These are phyloP conservation scores for Backusella liffmaniae DNA, from an alignment of 192 early-diverging fungal genomes.

Conservation along the genomic window DNA sequence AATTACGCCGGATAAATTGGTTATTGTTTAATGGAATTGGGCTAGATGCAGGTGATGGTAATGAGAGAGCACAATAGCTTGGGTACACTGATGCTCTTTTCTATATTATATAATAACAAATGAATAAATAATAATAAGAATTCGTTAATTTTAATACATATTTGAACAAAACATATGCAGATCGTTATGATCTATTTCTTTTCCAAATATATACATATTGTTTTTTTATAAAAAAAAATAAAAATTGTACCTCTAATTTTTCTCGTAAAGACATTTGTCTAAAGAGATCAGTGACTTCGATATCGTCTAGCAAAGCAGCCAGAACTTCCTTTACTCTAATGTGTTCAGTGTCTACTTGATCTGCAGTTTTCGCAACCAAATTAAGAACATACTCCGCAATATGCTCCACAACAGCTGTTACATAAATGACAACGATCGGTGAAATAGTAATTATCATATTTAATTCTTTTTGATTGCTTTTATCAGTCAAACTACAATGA, in stretches of 20 bases:
- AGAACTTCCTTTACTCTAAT: constrained; percentile 50
- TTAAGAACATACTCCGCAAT: constrained; percentile 56
- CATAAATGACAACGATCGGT: constrained; percentile 49
- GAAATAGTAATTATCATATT: constrained; percentile 19
- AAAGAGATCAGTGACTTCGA: constrained; percentile 47
- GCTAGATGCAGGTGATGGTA: constrained; percentile 10
- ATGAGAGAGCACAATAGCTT: not conserved
- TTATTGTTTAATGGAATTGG: not conserved
- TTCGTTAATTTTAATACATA: not conserved
- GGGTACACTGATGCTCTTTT: not conserved
- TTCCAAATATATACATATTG: not conserved
- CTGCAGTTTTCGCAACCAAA: constrained; percentile 47
- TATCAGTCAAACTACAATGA: constrained; percentile 49
- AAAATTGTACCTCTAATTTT: constrained; percentile 43
- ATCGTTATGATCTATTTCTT: not conserved
- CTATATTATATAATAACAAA: not conserved
- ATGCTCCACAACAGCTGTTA: constrained; percentile 56
- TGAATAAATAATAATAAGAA: no score
- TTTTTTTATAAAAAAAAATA: not conserved
- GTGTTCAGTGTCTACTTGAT: constrained; percentile 49
- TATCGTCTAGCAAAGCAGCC: constrained; percentile 47
- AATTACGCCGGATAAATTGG: not conserved
- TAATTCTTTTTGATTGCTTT: not conserved
- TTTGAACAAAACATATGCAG: not conserved
- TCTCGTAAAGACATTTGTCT: constrained; percentile 44